Evolutionary conservation across 2,329 filamentous ascomycete species (phyloP).

Genomic region (Tolypocladium amazonense): DNA sequence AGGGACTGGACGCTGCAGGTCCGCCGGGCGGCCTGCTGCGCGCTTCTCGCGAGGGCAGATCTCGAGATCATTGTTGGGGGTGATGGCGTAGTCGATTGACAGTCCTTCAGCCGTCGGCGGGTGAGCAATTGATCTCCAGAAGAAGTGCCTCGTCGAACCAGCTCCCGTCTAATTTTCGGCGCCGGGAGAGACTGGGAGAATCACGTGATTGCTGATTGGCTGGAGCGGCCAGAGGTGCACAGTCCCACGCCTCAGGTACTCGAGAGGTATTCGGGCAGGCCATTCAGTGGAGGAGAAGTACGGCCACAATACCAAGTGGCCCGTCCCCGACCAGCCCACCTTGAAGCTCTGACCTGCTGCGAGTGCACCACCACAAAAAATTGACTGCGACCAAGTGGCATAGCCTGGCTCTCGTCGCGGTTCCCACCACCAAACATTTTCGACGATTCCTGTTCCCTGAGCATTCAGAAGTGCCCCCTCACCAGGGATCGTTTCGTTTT

Average conservation of each 20-base stretch:
- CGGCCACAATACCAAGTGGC: background rate
- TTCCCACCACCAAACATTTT: background rate
- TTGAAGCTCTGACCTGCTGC: slow-evolving; percentile 4
- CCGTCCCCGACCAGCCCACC: slow-evolving; percentile 7
- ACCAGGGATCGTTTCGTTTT: background rate
- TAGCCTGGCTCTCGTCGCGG: background rate
- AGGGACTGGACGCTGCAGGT: slow-evolving; percentile 44
- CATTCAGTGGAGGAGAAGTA: background rate
- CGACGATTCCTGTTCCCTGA: background rate
- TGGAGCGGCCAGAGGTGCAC: background rate
- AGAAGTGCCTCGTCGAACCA: slow-evolving; percentile 32
- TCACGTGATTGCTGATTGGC: slow-evolving; percentile 24
- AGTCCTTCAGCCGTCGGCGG: slow-evolving; percentile 30
- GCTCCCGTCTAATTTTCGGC: slow-evolving; percentile 34
- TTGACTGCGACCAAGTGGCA: slow-evolving; percentile 5
- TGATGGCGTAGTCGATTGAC: slow-evolving; percentile 46
- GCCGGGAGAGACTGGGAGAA: slow-evolving; percentile 13
- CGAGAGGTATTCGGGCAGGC: background rate
- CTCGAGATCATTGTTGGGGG: slow-evolving; percentile 52
- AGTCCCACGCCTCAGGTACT: background rate
- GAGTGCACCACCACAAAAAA: slow-evolving; percentile 7
- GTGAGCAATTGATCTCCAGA: slow-evolving; percentile 25
- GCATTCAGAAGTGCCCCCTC: background rate
- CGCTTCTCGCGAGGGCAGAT: slow-evolving; percentile 47
- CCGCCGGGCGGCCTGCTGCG: slow-evolving; percentile 46